Percentiles rank a stretch among this genome's conserved stretches.
Evolutionary conservation across 805 yeast species (phyloP).

Genomic region (Saccharomycopsis olivae): DNA sequence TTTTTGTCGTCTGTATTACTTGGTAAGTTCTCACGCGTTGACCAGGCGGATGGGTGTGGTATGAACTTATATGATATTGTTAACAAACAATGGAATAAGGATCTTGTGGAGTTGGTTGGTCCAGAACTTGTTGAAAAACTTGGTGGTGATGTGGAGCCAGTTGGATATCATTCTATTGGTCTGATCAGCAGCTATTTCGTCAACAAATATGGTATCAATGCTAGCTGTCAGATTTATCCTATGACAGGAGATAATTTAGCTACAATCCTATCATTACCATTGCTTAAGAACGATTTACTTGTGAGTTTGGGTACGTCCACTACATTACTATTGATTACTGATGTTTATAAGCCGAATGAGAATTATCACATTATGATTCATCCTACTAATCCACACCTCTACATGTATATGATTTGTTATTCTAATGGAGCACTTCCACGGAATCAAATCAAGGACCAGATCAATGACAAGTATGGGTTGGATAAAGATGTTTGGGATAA

Average conservation of each 20-base stretch:
- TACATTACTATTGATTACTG: conserved; percentile 73
- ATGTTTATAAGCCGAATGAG: conserved; percentile 64
- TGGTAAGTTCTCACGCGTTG: conserved; percentile 55
- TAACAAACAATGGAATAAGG: conserved; percentile 44
- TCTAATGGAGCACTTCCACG: conserved; percentile 86
- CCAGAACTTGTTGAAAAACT: conserved; percentile 35
- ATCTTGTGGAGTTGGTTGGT: conserved; percentile 35
- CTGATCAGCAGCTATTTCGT: conserved; percentile 49
- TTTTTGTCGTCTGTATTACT: conserved; percentile 64
- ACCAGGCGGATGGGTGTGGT: conserved; percentile 86
- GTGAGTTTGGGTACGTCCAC: conserved; percentile 89
- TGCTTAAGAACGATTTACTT: conserved; percentile 64
- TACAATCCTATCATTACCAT: conserved; percentile 73
- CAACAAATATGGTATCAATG: conserved; percentile 49
- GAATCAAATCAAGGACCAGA: conserved; percentile 56
- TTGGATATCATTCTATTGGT: conserved; percentile 40
- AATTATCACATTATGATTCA: conserved; percentile 81
- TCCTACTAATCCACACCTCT: conserved; percentile 65
- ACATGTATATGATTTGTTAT: conserved; percentile 94
- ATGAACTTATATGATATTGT: conserved; percentile 76
- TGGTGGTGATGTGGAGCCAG: conserved; percentile 38
- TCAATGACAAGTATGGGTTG: conserved; percentile 36
- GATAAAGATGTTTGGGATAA: conserved; percentile 41
- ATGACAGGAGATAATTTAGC: conserved; percentile 91
- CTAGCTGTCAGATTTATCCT: conserved; percentile 51